Evolutionary conservation across 257 asterid species (phyloP).

Genomic region (Penstemon davidsonii): DNA sequence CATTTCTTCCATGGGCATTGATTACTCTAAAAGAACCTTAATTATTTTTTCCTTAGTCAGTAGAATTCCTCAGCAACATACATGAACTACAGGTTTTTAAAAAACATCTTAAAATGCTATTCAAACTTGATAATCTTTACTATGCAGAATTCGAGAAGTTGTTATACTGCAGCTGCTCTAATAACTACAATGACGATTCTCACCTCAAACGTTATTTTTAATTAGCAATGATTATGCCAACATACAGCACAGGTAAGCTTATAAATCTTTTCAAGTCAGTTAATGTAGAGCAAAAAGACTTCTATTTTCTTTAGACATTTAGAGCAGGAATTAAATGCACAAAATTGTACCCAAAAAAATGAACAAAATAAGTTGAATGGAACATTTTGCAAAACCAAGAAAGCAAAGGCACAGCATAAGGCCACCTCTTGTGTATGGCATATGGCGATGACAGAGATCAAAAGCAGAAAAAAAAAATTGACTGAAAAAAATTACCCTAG

Average conservation of each 20-base stretch:
- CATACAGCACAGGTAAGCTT: slow-evolving; percentile 1
- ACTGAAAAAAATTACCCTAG: background rate
- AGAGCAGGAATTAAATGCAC: too few relatives aligned
- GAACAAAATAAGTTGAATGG: background rate
- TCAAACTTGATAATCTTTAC: slow-evolving; percentile 4
- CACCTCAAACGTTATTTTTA: background rate
- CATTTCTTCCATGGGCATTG: too few relatives aligned
- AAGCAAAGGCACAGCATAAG: background rate
- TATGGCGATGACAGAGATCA: background rate
- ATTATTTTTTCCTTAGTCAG: background rate
- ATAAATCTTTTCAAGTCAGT: slow-evolving; percentile 9
- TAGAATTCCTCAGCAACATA: background rate
- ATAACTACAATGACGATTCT: background rate
- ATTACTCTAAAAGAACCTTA: background rate
- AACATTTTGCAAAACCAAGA: background rate
- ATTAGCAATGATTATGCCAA: background rate
- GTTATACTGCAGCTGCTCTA: background rate
- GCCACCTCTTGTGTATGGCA: slow-evolving; percentile 20
- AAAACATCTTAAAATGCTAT: too few relatives aligned
- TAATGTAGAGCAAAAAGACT: background rate
- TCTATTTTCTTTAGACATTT: background rate
- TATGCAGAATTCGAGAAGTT: background rate
- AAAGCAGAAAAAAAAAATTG: background rate
- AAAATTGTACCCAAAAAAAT: background rate
- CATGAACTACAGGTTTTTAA: too few relatives aligned